Base-by-base conservation (phyloP, 192 early-diverging fungal genomes). In the Coemansia sp. region DNA sequence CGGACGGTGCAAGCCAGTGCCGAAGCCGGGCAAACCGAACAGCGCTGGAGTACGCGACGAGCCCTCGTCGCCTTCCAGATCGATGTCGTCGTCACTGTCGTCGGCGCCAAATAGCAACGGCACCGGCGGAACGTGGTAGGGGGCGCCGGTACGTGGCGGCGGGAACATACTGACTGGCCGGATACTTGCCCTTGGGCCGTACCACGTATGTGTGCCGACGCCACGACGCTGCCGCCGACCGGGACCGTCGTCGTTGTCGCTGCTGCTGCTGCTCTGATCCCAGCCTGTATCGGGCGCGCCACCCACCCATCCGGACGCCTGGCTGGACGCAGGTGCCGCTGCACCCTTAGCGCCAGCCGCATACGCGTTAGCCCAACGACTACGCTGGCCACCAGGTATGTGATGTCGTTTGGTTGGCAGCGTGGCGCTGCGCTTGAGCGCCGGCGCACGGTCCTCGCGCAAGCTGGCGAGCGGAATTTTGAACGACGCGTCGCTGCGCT, bases 51-150 rank as follows among this genome's bases (percentile, higher is more conserved):
- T 75, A 3, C 76, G 73, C 10, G 76, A 75, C 10, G 81, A 83
- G 4, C 81, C 85, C 29, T 89, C 89, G 48, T 89, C 87, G 36
- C 85, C 87, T 34, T 90, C 89, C 7, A 88, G 58, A 50, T 88
- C 84, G 38, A 86, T 89, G 32, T 84, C 87, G 54, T 87, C 85
- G 59, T 89, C 87, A 58, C 86, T 87, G 34, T 91, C 87, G 34
- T 74, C 72, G 30, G 68, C 77, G 22, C 75, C 75, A 32, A 82
- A 76, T 66, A 77, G 70, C 61, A 83, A 55, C 38, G 80, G 80
- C 64, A 83, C 66, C 3, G 80, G 75, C 22, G 80, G 80, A 1
- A 73, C 59, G 7, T 69, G 68, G 16, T 42, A 61, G 16, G 59
- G 63, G 7, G 59, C 61, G 16, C 60, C 60, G 17, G 42, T 5